Base-by-base conservation (phyloP, 108 stramenopile genomes). In the Cyclotella atomus region DNA sequence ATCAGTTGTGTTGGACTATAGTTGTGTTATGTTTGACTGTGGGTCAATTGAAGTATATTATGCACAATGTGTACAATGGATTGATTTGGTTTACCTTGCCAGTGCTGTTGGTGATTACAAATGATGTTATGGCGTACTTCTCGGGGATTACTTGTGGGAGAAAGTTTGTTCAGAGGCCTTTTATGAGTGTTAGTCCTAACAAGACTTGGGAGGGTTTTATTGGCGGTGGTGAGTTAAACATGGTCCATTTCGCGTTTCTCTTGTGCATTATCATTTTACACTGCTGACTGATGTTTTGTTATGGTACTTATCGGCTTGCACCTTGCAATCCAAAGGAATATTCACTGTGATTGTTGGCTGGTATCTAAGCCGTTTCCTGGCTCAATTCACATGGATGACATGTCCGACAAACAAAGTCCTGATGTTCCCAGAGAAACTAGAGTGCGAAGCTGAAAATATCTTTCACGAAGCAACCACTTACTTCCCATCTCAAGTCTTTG, bases 151-250 rank as follows among this genome's bases (percentile, higher is more conserved):
- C 86, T 0, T 88, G 89, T 38, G 99, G 99, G 24, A 78, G 96
- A 44, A 98, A 97, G 68, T 96, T 98, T 65, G 89, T 99, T 56
- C 79, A 83, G 28, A 77, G 87, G 44, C 88, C 93, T 10, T 97
- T 99, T 70, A 91, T 98, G 57, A 67, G 70, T 55, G 83, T 98
- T 43, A 88, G 85, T 25, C 98, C 98, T 47, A 97, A 98, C 65
- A 97, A 99, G 82, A 99, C 99, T 9, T 98, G 97, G 98, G 99
- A 99, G 71, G 92, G 88, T 0, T 97, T 97, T 80, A 84, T 97
- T 27, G 97, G 97, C 17, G 98, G 95, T 8, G 87, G 56, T 57
- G 56, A 57, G 56, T 57, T 2, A 0, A 30, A 14, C 2, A 2
- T 32, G 27, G 24, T 28, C 8, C 19, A 15, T 57, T 30, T 32